Base-by-base conservation (phyloP, 306 rosid genomes). In the Malus sylvestris region DNA sequence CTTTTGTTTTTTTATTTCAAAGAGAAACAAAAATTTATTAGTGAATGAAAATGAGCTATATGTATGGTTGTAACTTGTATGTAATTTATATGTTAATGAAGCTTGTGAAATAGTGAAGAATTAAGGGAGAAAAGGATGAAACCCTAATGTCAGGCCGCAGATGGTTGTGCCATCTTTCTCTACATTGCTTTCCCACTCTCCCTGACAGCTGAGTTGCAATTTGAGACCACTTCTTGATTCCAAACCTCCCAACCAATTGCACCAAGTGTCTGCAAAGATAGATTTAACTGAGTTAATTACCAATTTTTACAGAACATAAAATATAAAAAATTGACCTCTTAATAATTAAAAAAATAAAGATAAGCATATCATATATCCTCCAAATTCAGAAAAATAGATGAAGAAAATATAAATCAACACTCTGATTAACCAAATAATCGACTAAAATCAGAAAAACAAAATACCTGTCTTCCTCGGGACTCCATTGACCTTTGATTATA, bases 151-250 rank as follows among this genome's bases (percentile, higher is more conserved):
- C 83, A 38, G 98, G 97, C 30, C 82, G 74, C 20, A 93, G 81
- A 87, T 93, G 96, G 46, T 91, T 91, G 83, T 83, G 87, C 96
- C 97, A 93, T 82, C 98, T 88, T 75, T 93, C 97, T 38, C 97
- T 80, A 12, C 96, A 89, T 60, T 93, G 92, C 76, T 91, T 93
- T 15, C 91, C 98, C 12, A 81, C 84, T 71, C 96, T 84, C 12
- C 89, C 89, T 2, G 6, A 32, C 45, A 93, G 58, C 53, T 62
- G 10, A 58, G 76, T 86, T 0, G 97, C 90, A 30, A 93, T 88
- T 19, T 80, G 75, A 1, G 91, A 76, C 98, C 98, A 93, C 67
- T 88, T 91, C 63, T 85, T 86, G 1, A 49, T 40, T 4, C 98
- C 98, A 60, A 53, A 80, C 6, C 52, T 55, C 13, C 57, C 77